These are phyloP conservation scores for Triticum timopheevii DNA, from an alignment of 176 grass and related monocot genomes.

Conservation along the genomic window DNA sequence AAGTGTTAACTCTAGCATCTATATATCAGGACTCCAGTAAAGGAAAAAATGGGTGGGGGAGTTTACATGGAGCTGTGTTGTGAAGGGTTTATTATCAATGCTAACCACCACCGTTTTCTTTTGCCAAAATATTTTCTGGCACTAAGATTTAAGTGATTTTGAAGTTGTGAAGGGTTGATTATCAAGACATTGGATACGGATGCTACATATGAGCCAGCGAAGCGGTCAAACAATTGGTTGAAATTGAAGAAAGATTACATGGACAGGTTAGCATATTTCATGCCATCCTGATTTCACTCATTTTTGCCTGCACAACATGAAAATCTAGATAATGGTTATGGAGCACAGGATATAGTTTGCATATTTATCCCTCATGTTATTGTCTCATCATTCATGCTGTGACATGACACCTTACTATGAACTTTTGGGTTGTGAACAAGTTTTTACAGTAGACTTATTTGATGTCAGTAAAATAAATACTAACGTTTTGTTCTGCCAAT, in stretches of 20 bases:
- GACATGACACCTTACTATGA: constrained; percentile 1
- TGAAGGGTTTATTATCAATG: background rate
- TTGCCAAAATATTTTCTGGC: background rate
- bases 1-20: constrained; percentile 12
- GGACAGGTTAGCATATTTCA: constrained; percentile 74
- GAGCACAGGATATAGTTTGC: background rate
- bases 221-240: constrained; percentile 98
- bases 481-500: constrained; percentile 18
- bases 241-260: constrained; percentile 99
- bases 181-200: constrained; percentile 99
- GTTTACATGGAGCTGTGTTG: constrained; percentile 20
- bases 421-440: background rate
- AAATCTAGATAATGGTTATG: constrained; percentile 4
- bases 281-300: constrained; percentile 1
- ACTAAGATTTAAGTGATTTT: constrained; percentile 37
- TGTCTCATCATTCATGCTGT: background rate
- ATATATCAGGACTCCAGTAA: constrained; percentile 9
- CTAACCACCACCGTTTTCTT: constrained; percentile 12
- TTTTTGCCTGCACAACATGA: constrained; percentile 11
- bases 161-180: constrained; percentile 98
- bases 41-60: background rate
- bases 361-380: constrained; percentile 4
- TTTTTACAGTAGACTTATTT: background rate
- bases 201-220: constrained; percentile 94
- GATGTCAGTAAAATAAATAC: background rate